Conservation (phyloP, 2,329 filamentous ascomycete genomes). For the Colletotrichum noveboracense region DNA sequence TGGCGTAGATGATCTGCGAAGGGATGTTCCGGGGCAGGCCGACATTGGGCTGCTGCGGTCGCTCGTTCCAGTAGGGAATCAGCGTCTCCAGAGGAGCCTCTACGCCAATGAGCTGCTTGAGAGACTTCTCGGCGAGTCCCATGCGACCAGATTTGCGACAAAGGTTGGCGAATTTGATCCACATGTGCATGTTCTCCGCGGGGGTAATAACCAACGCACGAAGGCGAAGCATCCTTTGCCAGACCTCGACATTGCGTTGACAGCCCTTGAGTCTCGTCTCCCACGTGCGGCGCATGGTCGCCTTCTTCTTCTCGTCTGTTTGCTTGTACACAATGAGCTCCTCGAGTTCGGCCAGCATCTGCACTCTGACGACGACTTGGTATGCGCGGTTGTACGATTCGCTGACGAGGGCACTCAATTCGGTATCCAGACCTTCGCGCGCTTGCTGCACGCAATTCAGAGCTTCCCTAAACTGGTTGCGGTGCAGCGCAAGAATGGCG, state of each 20-base stretch:
- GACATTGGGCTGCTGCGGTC: slow-evolving; percentile 32
- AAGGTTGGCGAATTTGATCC: slow-evolving; percentile 98
- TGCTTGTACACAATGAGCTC: slow-evolving; percentile 99
- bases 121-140: slow-evolving; percentile 92
- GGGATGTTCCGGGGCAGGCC: slow-evolving; percentile 52
- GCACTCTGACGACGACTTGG: slow-evolving; percentile 95
- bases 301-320: slow-evolving; percentile 85
- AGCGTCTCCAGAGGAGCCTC: slow-evolving; percentile 66
- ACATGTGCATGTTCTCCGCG: slow-evolving; percentile 96
- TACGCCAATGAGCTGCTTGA: slow-evolving; percentile 85
- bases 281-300: slow-evolving; percentile 92
- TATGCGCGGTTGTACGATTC: slow-evolving; percentile 99
- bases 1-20: slow-evolving; percentile 92
- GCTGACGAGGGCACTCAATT: slow-evolving; percentile 93
- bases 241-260: slow-evolving; percentile 96
- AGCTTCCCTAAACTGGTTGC: slow-evolving; percentile 94
- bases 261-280: slow-evolving; percentile 93
- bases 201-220: slow-evolving; percentile 91
- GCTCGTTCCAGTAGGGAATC: slow-evolving; percentile 64
- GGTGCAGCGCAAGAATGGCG: slow-evolving; percentile 91
- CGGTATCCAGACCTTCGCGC: slow-evolving; percentile 91
- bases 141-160: slow-evolving; percentile 96
- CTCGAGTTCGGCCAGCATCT: slow-evolving; percentile 98
- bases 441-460: slow-evolving; percentile 89
- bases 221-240: slow-evolving; percentile 97